A percentile compares a stretch with the other conserved stretches of the same genome.
Conservation (phyloP, 2,329 filamentous ascomycete genomes). For the Nemania diffusa region DNA sequence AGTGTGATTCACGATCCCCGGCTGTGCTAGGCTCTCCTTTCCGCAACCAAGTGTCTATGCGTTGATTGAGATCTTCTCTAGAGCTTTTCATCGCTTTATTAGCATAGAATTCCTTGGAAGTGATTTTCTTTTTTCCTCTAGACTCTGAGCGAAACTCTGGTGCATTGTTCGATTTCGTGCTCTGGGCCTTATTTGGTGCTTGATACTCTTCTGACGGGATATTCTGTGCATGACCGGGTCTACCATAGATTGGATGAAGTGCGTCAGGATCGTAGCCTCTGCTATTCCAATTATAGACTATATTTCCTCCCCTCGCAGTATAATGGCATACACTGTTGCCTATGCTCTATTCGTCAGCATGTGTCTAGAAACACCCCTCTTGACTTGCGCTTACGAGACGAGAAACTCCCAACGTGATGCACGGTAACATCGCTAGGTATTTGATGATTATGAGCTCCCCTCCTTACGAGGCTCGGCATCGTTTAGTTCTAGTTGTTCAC, state of each 20-base stretch:
- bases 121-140: background rate
- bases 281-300: constrained; percentile 4
- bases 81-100: background rate
- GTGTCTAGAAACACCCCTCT: background rate
- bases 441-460: background rate
- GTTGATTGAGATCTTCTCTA: background rate
- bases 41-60: background rate
- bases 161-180: background rate
- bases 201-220: background rate
- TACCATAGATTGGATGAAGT: background rate
- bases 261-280: background rate
- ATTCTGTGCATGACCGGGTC: background rate
- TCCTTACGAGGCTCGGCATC: background rate
- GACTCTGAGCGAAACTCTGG: background rate
- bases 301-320: background rate
- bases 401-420: background rate
- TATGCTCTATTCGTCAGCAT: background rate
- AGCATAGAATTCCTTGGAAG: background rate
- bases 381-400: background rate
- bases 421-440: background rate
- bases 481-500: background rate
- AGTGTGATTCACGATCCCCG: background rate
- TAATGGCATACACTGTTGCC: background rate
- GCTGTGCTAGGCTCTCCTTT: background rate
- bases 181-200: background rate